Evolutionary conservation across 768 basidiomycete species (phyloP).

Genomic region (Floccularia luteovirens): DNA sequence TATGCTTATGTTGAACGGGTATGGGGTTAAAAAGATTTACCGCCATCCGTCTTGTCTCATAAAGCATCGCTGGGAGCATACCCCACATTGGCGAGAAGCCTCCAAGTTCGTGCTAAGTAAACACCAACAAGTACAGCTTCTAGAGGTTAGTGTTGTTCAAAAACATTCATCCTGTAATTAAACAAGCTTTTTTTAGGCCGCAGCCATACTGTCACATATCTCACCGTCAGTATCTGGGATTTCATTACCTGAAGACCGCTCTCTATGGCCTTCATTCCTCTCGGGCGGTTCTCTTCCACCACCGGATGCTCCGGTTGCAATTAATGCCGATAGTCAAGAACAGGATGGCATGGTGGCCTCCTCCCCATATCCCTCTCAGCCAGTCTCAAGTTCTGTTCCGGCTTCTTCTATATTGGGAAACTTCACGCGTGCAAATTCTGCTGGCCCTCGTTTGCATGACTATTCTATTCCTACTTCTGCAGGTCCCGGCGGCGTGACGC

Average conservation of each 20-base stretch:
- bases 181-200: constrained; percentile 63
- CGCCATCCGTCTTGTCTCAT: constrained; percentile 92
- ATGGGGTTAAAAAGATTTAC: constrained; percentile 47
- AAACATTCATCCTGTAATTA: constrained; percentile 2
- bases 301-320: constrained; percentile 21
- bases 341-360: constrained; percentile 7
- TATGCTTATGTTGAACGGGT: neutral
- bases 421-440: constrained; percentile 18
- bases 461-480: constrained; percentile 40
- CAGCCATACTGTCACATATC: constrained; percentile 89
- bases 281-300: constrained; percentile 63
- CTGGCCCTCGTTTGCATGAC: constrained; percentile 60
- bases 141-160: constrained; percentile 52
- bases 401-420: constrained; percentile 17
- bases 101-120: constrained; percentile 87
- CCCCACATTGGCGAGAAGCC: constrained; percentile 92
- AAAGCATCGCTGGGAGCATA: constrained; percentile 98
- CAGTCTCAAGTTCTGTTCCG: constrained; percentile 50
- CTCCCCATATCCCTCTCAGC: constrained; percentile 12
- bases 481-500: constrained; percentile 36
- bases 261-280: constrained; percentile 83
- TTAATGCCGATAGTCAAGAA: constrained; percentile 1
- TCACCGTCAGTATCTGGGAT: constrained; percentile 52
- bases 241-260: constrained; percentile 89
- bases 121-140: constrained; percentile 94